Evolutionary conservation across 2,329 filamentous ascomycete genomes (phyloP), one percentile per base, ranked within the genome.

Genomic region (Davidsoniella virescens): DNA sequence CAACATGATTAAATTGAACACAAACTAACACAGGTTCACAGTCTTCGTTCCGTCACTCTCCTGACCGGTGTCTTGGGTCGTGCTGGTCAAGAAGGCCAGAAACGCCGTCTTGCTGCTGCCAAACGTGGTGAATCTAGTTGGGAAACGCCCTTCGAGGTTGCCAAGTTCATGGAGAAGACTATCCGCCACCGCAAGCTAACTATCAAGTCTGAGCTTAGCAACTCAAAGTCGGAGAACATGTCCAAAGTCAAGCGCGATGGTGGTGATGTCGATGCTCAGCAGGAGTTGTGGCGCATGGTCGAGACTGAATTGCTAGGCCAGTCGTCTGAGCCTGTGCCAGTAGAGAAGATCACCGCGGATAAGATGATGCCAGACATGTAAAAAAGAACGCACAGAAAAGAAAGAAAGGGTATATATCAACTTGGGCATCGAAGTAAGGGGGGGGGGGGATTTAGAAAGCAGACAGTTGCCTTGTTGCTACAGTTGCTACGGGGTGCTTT

Each of bases 21-120:
- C n/a, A 17, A 10, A 18, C 38, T 40, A 20, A 47, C 17, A 12
- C 8, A 37, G 10, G 41, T 10, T 42, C 47, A 52, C 54, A 94
- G 87, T 76, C 66, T 94, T 57, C 82, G 92, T 54, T 81, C 82
- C 56, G 75, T 87, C 46, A 78, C 82, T 57, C 73, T 95, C 54
- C 85, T 98, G 57, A 84, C 81, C 3, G 87, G 87, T 49, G 81
- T 92, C 1, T 72, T 98, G 37, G 90, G 88, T 39, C 76, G 83
- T 48, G 92, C 92, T 1, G 92, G 85, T 8, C 71, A 94, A 67
- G 70, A 75, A 48, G 92, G 92, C 37, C 80, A 87, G 60, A 65
- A 70, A 58, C 73, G 75, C 54, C 76, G 90, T 50, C 66, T 84
- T 41, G 68, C 70, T 39, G 73, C 74, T 42, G 85, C 87, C 1